Conservation (phyloP, 257 asterid genomes). For the Solanum pennellii region DNA sequence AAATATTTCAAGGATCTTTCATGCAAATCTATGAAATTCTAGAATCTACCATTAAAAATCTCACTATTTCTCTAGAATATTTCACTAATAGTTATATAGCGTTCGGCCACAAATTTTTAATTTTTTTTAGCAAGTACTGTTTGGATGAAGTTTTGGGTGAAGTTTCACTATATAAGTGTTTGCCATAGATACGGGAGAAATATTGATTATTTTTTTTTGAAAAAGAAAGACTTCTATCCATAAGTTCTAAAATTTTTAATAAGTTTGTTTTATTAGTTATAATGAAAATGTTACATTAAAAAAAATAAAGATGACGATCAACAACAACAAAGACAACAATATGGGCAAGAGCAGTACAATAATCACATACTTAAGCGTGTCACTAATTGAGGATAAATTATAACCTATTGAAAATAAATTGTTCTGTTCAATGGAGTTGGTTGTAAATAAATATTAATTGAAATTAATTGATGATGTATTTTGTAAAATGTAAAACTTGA, state of each 20-base stretch:
- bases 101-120: too few relatives aligned
- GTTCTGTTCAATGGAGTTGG: neutral
- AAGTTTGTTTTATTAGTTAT: neutral
- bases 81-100: too few relatives aligned
- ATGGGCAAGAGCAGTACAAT: neutral
- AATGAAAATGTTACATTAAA: too few relatives aligned
- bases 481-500: neutral
- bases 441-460: neutral
- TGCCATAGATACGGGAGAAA: too few relatives aligned
- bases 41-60: too few relatives aligned
- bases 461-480: neutral
- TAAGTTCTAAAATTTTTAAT: neutral
- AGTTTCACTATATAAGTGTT: too few relatives aligned
- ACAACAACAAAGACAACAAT: neutral
- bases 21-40: neutral
- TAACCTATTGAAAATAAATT: neutral
- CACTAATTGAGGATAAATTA: neutral
- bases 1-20: neutral
- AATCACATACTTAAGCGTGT: neutral
- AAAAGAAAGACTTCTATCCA: neutral
- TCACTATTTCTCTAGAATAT: neutral
- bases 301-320: too few relatives aligned
- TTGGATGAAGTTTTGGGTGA: too few relatives aligned
- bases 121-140: too few relatives aligned
- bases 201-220: too few relatives aligned